These are phyloP conservation scores for Diaporthe citriasiana DNA, from an alignment of 2,329 filamentous ascomycete species.

Conservation along the genomic window DNA sequence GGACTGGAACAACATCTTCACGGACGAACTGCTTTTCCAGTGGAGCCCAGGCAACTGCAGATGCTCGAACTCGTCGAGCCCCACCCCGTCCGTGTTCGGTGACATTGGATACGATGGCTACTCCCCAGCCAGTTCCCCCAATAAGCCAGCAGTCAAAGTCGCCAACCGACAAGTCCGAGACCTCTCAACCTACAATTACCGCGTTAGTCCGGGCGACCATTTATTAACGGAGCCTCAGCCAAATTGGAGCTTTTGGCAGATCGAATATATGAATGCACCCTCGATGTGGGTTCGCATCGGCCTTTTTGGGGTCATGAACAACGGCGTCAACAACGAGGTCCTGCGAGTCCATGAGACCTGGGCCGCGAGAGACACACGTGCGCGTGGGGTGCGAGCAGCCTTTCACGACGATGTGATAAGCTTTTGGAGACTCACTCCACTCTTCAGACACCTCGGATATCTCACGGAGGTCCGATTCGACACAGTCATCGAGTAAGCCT, in stretches of 20 bases:
- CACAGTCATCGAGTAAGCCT: not conserved
- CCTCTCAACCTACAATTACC: not conserved
- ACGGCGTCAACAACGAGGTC: not conserved
- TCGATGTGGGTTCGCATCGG: not conserved
- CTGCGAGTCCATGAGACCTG: conserved; percentile 2
- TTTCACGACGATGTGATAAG: not conserved
- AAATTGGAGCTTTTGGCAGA: not conserved
- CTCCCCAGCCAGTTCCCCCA: not conserved
- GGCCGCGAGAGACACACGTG: not conserved
- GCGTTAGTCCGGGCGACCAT: not conserved
- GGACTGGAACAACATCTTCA: conserved; percentile 1
- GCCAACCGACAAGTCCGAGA: not conserved
- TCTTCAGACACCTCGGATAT: not conserved
- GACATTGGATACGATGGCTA: not conserved
- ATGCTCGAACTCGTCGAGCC: not conserved
- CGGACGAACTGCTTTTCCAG: not conserved
- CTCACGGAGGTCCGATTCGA: conserved; percentile 2
- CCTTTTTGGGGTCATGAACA: not conserved
- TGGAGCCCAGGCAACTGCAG: not conserved
- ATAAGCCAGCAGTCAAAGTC: not conserved
- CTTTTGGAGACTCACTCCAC: not conserved
- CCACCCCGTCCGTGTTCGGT: not conserved
- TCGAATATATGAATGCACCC: not conserved
- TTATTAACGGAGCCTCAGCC: not conserved
- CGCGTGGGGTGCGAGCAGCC: not conserved